Percentiles rank a stretch among this genome's conserved stretches.
Conservation (phyloP, 2,329 filamentous ascomycete genomes). For the Diaporthe australafricana region DNA sequence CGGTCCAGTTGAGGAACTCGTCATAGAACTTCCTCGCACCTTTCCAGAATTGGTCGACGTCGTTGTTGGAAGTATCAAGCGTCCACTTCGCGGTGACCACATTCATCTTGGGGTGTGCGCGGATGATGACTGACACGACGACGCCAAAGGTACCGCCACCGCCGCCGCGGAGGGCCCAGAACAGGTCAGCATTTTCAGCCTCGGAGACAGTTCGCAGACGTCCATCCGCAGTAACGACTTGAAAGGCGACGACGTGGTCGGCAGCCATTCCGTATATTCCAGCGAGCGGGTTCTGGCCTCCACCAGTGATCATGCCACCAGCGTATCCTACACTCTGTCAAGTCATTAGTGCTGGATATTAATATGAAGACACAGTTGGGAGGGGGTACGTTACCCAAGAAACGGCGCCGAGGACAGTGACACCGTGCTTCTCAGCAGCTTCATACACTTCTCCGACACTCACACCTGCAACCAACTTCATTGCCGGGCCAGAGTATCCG, state of each 20-base stretch:
- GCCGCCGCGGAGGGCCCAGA: constrained; percentile 61
- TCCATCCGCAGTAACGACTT: constrained; percentile 61
- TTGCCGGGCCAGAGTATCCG: constrained; percentile 57
- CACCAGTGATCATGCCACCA: constrained; percentile 60
- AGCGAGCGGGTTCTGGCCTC: constrained; percentile 64
- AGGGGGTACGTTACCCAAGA: constrained; percentile 43
- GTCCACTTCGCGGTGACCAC: constrained; percentile 9
- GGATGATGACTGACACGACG: constrained; percentile 43
- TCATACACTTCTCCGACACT: constrained; percentile 55
- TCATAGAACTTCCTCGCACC: constrained; percentile 55
- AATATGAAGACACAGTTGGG: too few relatives aligned
- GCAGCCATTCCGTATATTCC: constrained; percentile 61
- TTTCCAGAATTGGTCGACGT: neutral
- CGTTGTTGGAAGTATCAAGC: neutral
- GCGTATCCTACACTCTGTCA: constrained; percentile 60
- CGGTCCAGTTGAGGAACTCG: constrained; percentile 36
- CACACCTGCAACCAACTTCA: constrained; percentile 62
- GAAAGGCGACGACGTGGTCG: constrained; percentile 60
- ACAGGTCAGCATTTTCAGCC: constrained; percentile 57
- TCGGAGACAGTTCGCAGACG: constrained; percentile 52
- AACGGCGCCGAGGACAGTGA: constrained; percentile 61
- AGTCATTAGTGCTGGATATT: neutral
- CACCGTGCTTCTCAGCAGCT: constrained; percentile 51
- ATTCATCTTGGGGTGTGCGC: constrained; percentile 37
- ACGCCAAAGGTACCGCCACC: constrained; percentile 53